Percentiles rank a stretch among this genome's conserved stretches.
These are phyloP conservation scores for Globisporangium nagaii DNA, from an alignment of 352 stramenopile species.

Conservation along the genomic window DNA sequence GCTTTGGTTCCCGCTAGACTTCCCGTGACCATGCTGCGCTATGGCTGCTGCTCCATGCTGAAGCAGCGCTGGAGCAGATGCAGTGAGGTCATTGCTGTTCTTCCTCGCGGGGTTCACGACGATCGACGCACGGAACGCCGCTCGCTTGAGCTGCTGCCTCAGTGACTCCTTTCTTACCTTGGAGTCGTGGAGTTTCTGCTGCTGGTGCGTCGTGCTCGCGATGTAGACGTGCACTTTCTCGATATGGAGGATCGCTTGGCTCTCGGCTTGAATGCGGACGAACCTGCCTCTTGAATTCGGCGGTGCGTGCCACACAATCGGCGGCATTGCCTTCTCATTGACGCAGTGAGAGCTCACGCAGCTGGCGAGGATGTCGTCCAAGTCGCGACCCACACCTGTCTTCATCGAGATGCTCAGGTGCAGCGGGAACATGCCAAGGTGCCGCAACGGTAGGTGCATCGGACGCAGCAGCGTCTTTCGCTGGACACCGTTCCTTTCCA, in stretches of 20 bases:
- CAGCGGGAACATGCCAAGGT: conserved; percentile 34
- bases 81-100: background rate
- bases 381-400: conserved; percentile 43
- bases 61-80: background rate
- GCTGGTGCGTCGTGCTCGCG: conserved; percentile 12
- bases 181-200: conserved; percentile 15
- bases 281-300: conserved; percentile 52
- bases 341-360: conserved; percentile 38
- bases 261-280: conserved; percentile 49
- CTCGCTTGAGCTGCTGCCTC: conserved; percentile 36
- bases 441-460: conserved; percentile 8
- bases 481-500: background rate
- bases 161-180: conserved; percentile 14
- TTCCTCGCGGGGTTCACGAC: conserved; percentile 17
- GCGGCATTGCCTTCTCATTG: conserved; percentile 14
- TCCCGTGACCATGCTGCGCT: background rate
- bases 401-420: conserved; percentile 65
- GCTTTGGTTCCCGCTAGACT: background rate
- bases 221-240: conserved; percentile 55
- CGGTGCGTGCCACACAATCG: conserved; percentile 42
- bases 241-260: conserved; percentile 45
- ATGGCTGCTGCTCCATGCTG: background rate
- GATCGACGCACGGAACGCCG: conserved; percentile 53
- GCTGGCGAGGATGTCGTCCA: conserved; percentile 50
- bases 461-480: background rate